Conservation (phyloP, 306 rosid species). For the Biancaea sappan region DNA sequence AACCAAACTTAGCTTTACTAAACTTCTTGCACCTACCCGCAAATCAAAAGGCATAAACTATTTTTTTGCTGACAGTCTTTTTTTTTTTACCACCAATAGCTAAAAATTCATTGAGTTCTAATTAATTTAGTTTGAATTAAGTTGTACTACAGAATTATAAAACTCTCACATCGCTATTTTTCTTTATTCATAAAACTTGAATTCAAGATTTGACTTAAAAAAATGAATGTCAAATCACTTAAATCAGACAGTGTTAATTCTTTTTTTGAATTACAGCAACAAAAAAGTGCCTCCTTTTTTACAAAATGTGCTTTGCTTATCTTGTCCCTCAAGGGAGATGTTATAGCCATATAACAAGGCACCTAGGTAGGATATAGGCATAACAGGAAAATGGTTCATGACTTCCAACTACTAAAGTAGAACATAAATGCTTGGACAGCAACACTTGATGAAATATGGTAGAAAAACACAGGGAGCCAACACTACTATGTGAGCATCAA, state of each 20-base stretch:
- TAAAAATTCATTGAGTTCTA: no score
- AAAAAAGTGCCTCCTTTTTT: slow-evolving; percentile 29
- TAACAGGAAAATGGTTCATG: slow-evolving; percentile 28
- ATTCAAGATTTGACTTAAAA: no score
- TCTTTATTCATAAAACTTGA: no score
- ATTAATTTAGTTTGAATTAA: no score
- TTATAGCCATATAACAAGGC: slow-evolving; percentile 18
- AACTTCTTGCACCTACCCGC: background rate
- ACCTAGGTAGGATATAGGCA: slow-evolving; percentile 14
- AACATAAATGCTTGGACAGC: slow-evolving; percentile 34
- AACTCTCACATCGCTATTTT: no score
- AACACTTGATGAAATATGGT: slow-evolving; percentile 17
- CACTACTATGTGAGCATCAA: slow-evolving; percentile 3
- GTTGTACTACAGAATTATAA: no score
- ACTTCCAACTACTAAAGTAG: slow-evolving; percentile 27
- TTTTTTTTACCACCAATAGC: no score
- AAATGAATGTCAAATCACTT: no score
- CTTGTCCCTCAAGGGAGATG: slow-evolving; percentile 33
- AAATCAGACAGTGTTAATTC: no score
- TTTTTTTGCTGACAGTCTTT: slow-evolving; percentile 29
- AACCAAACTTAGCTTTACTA: slow-evolving; percentile 23
- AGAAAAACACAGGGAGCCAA: background rate
- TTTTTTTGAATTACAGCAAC: no score
- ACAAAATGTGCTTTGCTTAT: slow-evolving; percentile 30
- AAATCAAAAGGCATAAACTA: slow-evolving; percentile 27